A percentile compares a stretch with the other conserved stretches of the same genome.
phyloP scores from a whole-genome alignment of 441 rosid genomes.

The Populus tomentosa region DNA sequence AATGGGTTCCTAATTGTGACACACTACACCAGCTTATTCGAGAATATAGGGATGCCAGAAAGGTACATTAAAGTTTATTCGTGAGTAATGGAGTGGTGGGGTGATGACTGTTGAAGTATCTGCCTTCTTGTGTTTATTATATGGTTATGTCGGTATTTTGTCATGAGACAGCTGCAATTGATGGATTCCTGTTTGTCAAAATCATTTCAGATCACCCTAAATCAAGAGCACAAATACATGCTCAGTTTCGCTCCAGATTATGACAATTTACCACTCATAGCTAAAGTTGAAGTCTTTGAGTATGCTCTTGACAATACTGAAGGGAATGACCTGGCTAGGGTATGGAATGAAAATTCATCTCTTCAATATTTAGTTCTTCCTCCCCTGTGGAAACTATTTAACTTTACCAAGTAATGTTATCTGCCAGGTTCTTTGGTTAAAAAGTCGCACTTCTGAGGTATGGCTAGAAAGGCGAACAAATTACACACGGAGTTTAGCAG shows the following conservation, averaged over 20 bases:
- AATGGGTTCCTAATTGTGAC: conserved; percentile 98
- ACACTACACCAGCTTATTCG: conserved; percentile 93
- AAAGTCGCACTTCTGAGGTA: conserved; percentile 97
- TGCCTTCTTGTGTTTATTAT: not conserved
- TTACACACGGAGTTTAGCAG: conserved; percentile 97
- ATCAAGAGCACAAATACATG: conserved; percentile 94
- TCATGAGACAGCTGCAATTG: conserved; percentile 4
- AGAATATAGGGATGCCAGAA: conserved; percentile 95
- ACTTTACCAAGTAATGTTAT: conserved; percentile 14
- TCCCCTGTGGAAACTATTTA: conserved; percentile 14
- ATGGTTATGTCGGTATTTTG: not conserved
- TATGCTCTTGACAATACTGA: conserved; percentile 87
- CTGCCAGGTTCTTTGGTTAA: conserved; percentile 95
- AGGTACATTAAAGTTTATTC: conserved; percentile 42
- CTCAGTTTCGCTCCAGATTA: conserved; percentile 92
- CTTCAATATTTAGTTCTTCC: conserved; percentile 4
- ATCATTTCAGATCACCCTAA: conserved; percentile 71
- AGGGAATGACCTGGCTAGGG: conserved; percentile 97
- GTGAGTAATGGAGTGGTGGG: not conserved
- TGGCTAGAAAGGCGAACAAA: conserved; percentile 99
- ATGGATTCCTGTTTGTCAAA: conserved; percentile 5
- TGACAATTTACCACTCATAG: conserved; percentile 90
- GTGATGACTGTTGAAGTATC: not conserved
- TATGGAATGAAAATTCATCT: conserved; percentile 16
- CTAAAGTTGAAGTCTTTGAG: conserved; percentile 95